phyloP scores from a whole-genome alignment of 495 filamentous ascomycete species.

The Daldinia caldariorum region DNA sequence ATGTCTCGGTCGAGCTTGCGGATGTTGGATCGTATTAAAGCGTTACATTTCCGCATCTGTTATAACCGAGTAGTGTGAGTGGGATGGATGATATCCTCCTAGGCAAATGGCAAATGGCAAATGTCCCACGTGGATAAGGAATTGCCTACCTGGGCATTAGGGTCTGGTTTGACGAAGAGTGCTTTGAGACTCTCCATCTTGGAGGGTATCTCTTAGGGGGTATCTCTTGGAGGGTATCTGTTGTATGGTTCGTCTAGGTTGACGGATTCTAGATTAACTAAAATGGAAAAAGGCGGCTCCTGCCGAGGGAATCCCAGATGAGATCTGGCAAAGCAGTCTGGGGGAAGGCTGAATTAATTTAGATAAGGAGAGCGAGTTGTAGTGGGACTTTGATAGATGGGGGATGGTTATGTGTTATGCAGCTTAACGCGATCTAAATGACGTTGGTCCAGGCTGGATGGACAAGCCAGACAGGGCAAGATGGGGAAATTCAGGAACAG shows the following conservation, averaged over 20 bases:
- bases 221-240: neutral
- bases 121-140: neutral
- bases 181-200: slow-evolving; percentile 87
- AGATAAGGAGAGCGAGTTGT: slow-evolving; percentile 10
- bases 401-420: slow-evolving; percentile 34
- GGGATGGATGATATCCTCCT: too few species aligned
- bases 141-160: slow-evolving; percentile 79
- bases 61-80: slow-evolving; percentile 16
- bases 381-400: slow-evolving; percentile 28
- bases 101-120: too few species aligned
- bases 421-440: slow-evolving; percentile 43
- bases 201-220: neutral
- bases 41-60: slow-evolving; percentile 95
- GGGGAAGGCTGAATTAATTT: slow-evolving; percentile 16
- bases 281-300: slow-evolving; percentile 34
- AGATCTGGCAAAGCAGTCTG: slow-evolving; percentile 31
- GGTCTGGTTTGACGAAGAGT: slow-evolving; percentile 92
- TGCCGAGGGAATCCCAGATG: slow-evolving; percentile 22
- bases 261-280: slow-evolving; percentile 12
- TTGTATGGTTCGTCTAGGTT: neutral
- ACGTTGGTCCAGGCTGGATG: slow-evolving; percentile 38
- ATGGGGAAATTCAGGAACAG: slow-evolving; percentile 36
- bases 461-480: neutral
- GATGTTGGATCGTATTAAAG: slow-evolving; percentile 87
- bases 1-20: slow-evolving; percentile 97